phyloP scores from a whole-genome alignment of 345 rosid species.

The Alliaria petiolata region DNA sequence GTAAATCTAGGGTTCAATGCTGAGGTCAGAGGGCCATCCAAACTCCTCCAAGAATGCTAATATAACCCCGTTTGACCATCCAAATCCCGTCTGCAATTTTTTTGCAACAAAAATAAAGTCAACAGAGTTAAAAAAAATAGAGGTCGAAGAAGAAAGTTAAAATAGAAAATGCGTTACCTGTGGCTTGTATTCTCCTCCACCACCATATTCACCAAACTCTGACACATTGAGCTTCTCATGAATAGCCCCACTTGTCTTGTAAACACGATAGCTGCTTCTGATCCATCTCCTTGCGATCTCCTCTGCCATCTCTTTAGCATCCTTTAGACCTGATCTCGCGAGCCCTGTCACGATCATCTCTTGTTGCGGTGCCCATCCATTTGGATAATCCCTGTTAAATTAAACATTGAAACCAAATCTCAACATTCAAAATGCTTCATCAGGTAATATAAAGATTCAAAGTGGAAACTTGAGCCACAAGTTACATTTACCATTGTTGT shows the following conservation, averaged over 20 bases:
- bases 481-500: constrained; percentile 61
- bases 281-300: constrained; percentile 77
- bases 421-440: not conserved
- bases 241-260: constrained; percentile 53
- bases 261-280: constrained; percentile 53
- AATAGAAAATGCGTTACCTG: constrained; percentile 38
- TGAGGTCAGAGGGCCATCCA: constrained; percentile 75
- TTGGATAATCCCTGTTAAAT: constrained; percentile 91
- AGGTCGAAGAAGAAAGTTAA: not conserved
- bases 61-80: constrained; percentile 94
- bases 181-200: constrained; percentile 67
- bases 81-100: constrained; percentile 84
- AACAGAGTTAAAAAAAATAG: constrained; percentile 1
- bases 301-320: constrained; percentile 65
- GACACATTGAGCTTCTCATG: constrained; percentile 48
- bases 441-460: not conserved
- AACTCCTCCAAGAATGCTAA: constrained; percentile 84
- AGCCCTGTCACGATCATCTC: constrained; percentile 80
- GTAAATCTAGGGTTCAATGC: constrained; percentile 36
- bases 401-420: not conserved
- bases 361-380: constrained; percentile 93
- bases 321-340: constrained; percentile 41
- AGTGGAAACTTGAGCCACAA: not conserved
- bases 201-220: constrained; percentile 55
- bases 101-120: not conserved